Base-by-base conservation (phyloP, 2,329 filamentous ascomycete species). In the Harringtonia aguacate region DNA sequence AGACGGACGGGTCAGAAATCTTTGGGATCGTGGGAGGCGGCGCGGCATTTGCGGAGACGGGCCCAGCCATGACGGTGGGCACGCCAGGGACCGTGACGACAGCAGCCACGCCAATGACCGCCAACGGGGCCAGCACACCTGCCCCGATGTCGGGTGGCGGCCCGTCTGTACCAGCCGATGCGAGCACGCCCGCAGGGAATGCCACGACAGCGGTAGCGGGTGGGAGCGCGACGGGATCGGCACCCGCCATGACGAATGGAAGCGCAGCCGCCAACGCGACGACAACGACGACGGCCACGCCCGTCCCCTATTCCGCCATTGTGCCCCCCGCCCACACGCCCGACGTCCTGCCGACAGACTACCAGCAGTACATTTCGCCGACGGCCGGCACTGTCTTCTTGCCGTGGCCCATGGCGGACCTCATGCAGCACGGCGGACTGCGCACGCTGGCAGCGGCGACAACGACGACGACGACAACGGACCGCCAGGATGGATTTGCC, bases 331-430 rank as follows among this genome's bases (percentile, higher is more conserved):
- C 42, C 18, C 48, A 46, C 31, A 42, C 51, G 20, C 51, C 52
- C 13, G 69, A 67, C 1, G 63, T 58, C 5, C 65, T 79, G 1
- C 75, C 75, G 1, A 64, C 69, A 28, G 60, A 65, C 42, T 62
- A 75, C 47, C 64, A 61, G 41, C 64, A 65, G 43, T 70, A 68
- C 51, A 58, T 77, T 37, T 79, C 83, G 54, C 73, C 77, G 0
- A 60, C 72, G 17, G 69, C 70, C 9, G 70, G 73, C 10, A 66
- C 72, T 31, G 56, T 67, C n/a, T 94, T 88, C 64, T 72, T 79
- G 38, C 86, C 86, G 1, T 94, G 86, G 86, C 86, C 86, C 1
- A 69, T 68, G 24, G 79, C 86, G 49, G 76, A 81, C 28, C 73
- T 78, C 47, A 85, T 92, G 49, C 73, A 77, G 28, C 65, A 67